A percentile compares a stretch with the other conserved stretches of the same genome.
Conservation (phyloP, 2,329 filamentous ascomycete species). For the Eutypa lata region DNA sequence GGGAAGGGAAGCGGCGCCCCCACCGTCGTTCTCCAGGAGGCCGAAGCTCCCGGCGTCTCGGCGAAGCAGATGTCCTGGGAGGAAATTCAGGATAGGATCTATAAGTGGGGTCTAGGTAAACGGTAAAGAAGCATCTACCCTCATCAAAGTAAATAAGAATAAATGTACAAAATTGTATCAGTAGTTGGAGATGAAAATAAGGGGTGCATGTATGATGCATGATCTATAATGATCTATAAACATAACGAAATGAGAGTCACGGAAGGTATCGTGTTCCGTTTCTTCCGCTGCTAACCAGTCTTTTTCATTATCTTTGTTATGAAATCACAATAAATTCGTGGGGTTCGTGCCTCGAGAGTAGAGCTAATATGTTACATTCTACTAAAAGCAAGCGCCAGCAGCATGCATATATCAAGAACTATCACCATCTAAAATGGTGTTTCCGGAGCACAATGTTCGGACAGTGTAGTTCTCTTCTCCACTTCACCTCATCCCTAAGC, state of each 20-base stretch:
- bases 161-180: neutral
- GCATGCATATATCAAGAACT: too few species aligned
- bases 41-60: constrained; percentile 67
- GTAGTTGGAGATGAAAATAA: neutral
- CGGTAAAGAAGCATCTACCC: constrained; percentile 22
- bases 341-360: too few species aligned
- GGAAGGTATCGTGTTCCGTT: neutral
- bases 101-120: constrained; percentile 76
- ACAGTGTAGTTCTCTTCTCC: too few species aligned
- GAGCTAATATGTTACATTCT: too few species aligned
- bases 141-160: neutral
- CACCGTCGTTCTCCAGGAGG: constrained; percentile 93
- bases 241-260: neutral
- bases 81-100: constrained; percentile 84
- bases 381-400: too few species aligned
- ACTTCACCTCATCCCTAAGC: too few species aligned
- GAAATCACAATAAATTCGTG: too few species aligned
- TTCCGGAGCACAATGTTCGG: too few species aligned
- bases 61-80: constrained; percentile 74
- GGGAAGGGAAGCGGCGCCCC: constrained; percentile 82
- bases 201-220: neutral
- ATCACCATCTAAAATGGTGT: too few species aligned
- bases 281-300: too few species aligned
- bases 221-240: neutral
- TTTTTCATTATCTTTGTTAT: too few species aligned